Evolutionary conservation across 2,329 filamentous ascomycete genomes (phyloP).

Genomic region (Colletotrichum filicis): DNA sequence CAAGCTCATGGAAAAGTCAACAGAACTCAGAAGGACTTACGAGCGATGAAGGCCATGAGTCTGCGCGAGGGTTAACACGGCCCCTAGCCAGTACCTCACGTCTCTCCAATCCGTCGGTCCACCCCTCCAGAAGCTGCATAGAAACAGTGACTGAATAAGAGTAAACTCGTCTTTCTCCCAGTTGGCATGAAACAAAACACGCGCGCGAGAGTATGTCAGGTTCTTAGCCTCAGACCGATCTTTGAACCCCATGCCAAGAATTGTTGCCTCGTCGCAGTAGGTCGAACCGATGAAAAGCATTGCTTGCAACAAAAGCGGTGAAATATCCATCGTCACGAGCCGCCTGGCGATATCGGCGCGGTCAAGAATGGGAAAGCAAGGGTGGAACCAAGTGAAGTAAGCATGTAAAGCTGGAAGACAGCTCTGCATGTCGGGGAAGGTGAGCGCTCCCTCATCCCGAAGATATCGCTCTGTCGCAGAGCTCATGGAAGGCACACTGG

Average conservation of each 20-base stretch:
- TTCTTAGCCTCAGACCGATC: conserved; percentile 62
- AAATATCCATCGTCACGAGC: conserved; percentile 54
- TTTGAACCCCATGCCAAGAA: conserved; percentile 56
- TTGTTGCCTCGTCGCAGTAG: conserved; percentile 59
- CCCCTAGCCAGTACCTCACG: conserved; percentile 60
- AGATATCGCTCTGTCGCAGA: conserved; percentile 36
- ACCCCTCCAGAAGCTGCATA: conserved; percentile 67
- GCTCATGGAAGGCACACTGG: conserved; percentile 33
- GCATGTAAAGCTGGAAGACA: conserved; percentile 50
- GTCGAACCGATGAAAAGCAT: conserved; percentile 66
- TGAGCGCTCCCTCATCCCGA: conserved; percentile 38
- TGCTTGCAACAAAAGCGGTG: conserved; percentile 61
- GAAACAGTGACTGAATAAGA: conserved; percentile 61
- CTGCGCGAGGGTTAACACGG: conserved; percentile 62
- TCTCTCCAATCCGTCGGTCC: conserved; percentile 60
- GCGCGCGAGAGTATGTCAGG: conserved; percentile 60
- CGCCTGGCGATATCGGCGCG: conserved; percentile 52
- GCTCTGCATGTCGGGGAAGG: conserved; percentile 35
- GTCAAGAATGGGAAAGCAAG: conserved; percentile 65
- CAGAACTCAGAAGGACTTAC: conserved; percentile 38
- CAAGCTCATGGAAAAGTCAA: neutral
- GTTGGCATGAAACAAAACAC: conserved; percentile 62
- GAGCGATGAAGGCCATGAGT: conserved; percentile 56
- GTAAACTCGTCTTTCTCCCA: conserved; percentile 62
- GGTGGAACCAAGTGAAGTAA: conserved; percentile 68